Percentiles rank a stretch among this genome's conserved stretches.
Conservation (phyloP, 148 eudicot species). For the Rhododendron williamsianum region DNA sequence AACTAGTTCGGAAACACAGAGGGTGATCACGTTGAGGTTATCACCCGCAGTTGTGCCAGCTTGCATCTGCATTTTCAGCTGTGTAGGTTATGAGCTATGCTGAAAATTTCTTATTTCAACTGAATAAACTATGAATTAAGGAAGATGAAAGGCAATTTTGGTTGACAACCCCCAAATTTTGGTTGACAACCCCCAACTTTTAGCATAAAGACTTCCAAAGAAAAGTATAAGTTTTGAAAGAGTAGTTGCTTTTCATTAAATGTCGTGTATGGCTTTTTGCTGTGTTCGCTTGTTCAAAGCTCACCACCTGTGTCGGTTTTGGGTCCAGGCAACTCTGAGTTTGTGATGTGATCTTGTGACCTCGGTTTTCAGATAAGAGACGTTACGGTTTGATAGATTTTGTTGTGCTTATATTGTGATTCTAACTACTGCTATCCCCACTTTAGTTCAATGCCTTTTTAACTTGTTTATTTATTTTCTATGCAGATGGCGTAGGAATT, state of each 20-base stretch:
- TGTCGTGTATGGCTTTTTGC: background rate
- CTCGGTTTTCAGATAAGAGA: background rate
- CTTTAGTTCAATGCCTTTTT: background rate
- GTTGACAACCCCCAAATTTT: background rate
- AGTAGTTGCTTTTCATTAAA: background rate
- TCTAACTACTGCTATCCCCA: background rate
- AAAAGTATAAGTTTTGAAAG: background rate
- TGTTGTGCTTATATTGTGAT: background rate
- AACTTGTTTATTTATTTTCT: background rate
- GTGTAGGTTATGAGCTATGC: background rate
- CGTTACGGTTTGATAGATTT: background rate
- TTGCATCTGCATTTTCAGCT: background rate
- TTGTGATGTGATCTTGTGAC: background rate
- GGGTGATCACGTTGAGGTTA: background rate
- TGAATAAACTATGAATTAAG: background rate
- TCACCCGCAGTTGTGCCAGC: background rate
- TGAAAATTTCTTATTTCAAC: background rate
- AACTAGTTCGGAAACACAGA: background rate
- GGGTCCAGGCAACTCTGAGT: background rate
- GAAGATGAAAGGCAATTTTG: background rate
- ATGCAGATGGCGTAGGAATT: slow-evolving; percentile 96
- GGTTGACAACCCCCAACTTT: background rate
- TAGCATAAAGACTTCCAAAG: background rate
- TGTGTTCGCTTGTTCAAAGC: background rate
- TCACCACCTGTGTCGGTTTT: background rate